These are phyloP conservation scores for Parietaria judaica DNA, from an alignment of 306 rosid genomes.

Conservation along the genomic window DNA sequence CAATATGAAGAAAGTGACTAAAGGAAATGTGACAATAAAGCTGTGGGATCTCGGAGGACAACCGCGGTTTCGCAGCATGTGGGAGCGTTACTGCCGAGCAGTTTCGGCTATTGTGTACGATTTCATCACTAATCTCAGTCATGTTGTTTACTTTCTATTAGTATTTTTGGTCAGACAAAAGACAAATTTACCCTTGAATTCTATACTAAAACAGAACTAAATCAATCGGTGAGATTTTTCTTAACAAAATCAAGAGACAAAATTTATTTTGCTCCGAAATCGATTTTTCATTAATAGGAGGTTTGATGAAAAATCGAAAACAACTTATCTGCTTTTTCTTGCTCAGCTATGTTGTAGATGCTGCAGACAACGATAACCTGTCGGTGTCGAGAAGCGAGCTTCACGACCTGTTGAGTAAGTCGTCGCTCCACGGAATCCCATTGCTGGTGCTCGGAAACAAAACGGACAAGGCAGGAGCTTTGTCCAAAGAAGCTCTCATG, in stretches of 20 bases:
- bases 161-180: neutral
- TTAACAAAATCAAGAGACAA: no score
- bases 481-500: constrained; percentile 61
- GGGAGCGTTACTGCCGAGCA: constrained; percentile 90
- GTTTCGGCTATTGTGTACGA: constrained; percentile 90
- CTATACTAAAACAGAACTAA: no score
- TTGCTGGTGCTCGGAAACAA: constrained; percentile 82
- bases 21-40: constrained; percentile 84
- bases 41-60: constrained; percentile 98
- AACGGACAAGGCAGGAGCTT: constrained; percentile 70
- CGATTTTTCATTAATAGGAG: neutral
- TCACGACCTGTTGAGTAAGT: constrained; percentile 75
- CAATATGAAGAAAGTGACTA: constrained; percentile 84
- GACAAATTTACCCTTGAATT: neutral
- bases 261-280: neutral
- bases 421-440: constrained; percentile 77
- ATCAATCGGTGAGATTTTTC: no score
- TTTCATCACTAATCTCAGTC: constrained; percentile 5
- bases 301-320: neutral
- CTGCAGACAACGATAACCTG: constrained; percentile 77
- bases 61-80: constrained; percentile 95
- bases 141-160: neutral
- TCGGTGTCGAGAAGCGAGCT: constrained; percentile 66
- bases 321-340: neutral
- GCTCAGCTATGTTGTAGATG: constrained; percentile 81